These are phyloP conservation scores for Phytophthora kernoviae DNA, from an alignment of 352 stramenopile genomes.

Conservation along the genomic window DNA sequence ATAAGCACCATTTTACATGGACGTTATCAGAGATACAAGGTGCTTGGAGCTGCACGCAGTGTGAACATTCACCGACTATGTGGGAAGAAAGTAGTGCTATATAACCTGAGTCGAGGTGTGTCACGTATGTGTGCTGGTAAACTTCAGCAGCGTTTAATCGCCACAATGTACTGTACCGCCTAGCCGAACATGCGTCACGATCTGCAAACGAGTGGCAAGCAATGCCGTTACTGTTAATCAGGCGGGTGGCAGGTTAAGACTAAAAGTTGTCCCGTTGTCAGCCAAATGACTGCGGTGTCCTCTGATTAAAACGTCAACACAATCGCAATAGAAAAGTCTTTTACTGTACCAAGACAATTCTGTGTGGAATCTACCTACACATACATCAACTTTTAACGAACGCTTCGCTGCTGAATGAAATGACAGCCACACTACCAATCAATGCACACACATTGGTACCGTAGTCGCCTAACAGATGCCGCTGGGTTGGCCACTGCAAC, in stretches of 20 bases:
- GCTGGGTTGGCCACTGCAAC: constrained; percentile 19
- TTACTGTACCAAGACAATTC: not conserved
- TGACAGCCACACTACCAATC: no score
- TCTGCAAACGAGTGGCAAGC: constrained; percentile 6
- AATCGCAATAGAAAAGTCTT: no score
- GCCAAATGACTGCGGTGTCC: no score
- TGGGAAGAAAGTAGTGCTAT: no score
- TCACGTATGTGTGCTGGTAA: not conserved
- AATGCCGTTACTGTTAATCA: not conserved
- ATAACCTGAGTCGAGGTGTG: no score
- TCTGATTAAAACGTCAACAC: no score
- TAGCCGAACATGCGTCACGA: constrained; percentile 1
- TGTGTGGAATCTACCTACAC: not conserved
- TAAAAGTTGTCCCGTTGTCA: no score
- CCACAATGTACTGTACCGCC: not conserved
- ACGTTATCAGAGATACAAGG: no score
- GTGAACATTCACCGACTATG: no score
- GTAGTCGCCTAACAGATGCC: constrained; percentile 10
- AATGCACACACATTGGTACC: not conserved
- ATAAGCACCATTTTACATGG: no score
- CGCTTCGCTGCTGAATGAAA: not conserved
- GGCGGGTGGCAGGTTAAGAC: no score
- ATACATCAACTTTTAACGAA: constrained; percentile 18
- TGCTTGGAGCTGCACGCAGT: no score
- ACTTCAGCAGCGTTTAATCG: constrained; percentile 1